Base-by-base conservation (phyloP, 2,329 filamentous ascomycete species). In the Drechmeria coniospora region DNA sequence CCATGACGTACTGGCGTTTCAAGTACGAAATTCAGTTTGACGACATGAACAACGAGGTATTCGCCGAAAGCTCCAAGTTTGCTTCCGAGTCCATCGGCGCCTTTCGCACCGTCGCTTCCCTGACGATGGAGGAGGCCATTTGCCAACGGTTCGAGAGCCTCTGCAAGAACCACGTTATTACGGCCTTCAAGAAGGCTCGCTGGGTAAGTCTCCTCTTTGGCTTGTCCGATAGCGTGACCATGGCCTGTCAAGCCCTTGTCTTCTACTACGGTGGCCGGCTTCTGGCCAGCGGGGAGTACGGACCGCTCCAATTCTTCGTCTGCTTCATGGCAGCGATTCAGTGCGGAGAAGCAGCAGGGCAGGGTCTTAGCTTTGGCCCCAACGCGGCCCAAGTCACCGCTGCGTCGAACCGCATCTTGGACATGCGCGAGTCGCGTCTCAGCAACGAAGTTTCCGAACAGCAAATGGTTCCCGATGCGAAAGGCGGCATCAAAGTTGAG, bases 51-150 rank as follows among this genome's bases (percentile, higher is more conserved):
- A 64, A 67, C 1, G 63, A 61, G 8, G 73, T 81, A 0, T 83
- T 81, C 38, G 63, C 67, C 11, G 69, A 77, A 37, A 81, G 74
- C 41, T 79, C 78, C 13, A 70, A 79, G 40, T 82, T 83, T 39
- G 79, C 76, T 0, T 68, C 76, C 1, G 79, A 86, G 46, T 68
- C 77, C 4, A 79, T 84, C 22, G 65, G 72, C 2, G 78, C 78
- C 0, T 80, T 81, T 46, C 64, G 79, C 8, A 84, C 79, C 0
- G 79, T 84, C 5, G 57, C 74, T 0, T 65, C 75, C 1, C 57
- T 84, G 12, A 79, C 74, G 1, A 66, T 84, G 42, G 79, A 84
- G 44, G 61, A 73, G 32, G 56, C 61, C 10, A 79, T 83, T 32
- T 59, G 65, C 23, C 43, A 59, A 3, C 64, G 74, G 19, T 86